Conservation (phyloP, 345 rosid species). For the Geranium brycei region DNA sequence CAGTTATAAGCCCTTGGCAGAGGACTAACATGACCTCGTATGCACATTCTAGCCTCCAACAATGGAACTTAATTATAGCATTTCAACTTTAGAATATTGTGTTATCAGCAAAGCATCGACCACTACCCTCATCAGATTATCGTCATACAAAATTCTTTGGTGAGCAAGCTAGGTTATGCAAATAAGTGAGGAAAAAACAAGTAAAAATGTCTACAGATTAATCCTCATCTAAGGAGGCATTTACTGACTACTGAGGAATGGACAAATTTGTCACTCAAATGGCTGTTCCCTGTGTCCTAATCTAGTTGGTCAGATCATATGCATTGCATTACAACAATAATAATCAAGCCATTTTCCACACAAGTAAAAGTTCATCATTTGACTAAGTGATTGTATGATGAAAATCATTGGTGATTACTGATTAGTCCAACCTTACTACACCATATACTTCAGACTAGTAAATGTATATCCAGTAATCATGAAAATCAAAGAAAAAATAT, state of each 20-base stretch:
- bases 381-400: not conserved
- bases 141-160: not conserved
- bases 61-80: not conserved
- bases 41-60: too few species aligned
- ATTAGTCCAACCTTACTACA: too few species aligned
- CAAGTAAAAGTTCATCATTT: not conserved
- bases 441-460: too few species aligned
- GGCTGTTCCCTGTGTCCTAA: not conserved
- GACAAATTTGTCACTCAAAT: not conserved
- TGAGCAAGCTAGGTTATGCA: not conserved
- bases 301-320: not conserved
- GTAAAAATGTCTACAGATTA: too few species aligned
- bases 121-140: not conserved
- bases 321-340: not conserved
- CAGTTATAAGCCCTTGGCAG: not conserved
- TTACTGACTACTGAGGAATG: not conserved
- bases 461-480: too few species aligned
- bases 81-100: not conserved
- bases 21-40: not conserved
- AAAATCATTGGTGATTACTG: not conserved
- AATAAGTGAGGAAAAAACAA: not conserved
- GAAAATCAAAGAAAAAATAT: too few species aligned
- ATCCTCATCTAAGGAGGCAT: not conserved
- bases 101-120: not conserved
- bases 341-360: too few species aligned